These are phyloP conservation scores for Lablab purpureus DNA, from an alignment of 306 rosid species.

Conservation along the genomic window DNA sequence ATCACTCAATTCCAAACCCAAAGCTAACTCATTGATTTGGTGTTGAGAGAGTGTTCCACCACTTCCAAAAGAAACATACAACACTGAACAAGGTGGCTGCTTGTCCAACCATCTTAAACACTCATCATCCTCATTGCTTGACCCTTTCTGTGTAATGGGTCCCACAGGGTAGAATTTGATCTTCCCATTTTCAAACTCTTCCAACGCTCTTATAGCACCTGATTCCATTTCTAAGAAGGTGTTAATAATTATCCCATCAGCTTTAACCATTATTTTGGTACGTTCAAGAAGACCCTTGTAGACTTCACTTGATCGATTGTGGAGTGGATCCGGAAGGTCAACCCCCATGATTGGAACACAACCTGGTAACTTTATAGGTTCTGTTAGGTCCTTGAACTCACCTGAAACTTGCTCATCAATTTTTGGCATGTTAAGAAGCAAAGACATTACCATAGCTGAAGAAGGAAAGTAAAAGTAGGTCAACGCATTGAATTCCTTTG, in stretches of 20 bases:
- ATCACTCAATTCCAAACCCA: slow-evolving; percentile 51
- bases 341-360: slow-evolving; percentile 39
- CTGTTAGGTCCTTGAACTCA: slow-evolving; percentile 33
- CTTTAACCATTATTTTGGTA: neutral
- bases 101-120: slow-evolving; percentile 48
- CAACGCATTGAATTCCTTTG: slow-evolving; percentile 44
- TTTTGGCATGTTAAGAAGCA: neutral
- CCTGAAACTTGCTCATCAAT: slow-evolving; percentile 42
- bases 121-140: neutral
- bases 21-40: slow-evolving; percentile 50
- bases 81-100: slow-evolving; percentile 43
- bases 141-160: slow-evolving; percentile 48
- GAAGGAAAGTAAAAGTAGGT: slow-evolving; percentile 45
- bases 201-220: slow-evolving; percentile 37
- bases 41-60: slow-evolving; percentile 57
- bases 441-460: slow-evolving; percentile 25
- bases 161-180: slow-evolving; percentile 39
- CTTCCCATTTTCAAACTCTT: slow-evolving; percentile 3
- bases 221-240: slow-evolving; percentile 47
- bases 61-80: slow-evolving; percentile 56
- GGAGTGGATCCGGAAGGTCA: slow-evolving; percentile 41
- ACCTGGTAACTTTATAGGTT: slow-evolving; percentile 45
- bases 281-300: slow-evolving; percentile 35
- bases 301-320: slow-evolving; percentile 28
- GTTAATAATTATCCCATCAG: slow-evolving; percentile 46